Base-by-base conservation (phyloP, 192 early-diverging fungal species). In the Coemansia erecta region DNA sequence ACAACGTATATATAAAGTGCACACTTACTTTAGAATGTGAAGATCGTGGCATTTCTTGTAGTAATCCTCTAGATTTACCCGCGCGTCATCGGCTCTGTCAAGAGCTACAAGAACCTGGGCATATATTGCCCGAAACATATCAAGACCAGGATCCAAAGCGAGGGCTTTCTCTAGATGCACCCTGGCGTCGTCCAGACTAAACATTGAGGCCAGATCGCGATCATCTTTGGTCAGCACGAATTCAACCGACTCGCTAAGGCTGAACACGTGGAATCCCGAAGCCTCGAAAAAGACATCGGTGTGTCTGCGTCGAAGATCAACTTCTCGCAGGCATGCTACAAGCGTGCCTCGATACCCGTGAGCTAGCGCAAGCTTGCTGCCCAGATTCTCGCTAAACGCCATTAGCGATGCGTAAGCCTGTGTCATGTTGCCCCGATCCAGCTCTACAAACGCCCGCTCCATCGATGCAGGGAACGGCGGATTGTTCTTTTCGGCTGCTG, bases 331-430 rank as follows among this genome's bases (percentile, higher is more conserved):
- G 57, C 69, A 72, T 0, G 69, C 65, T 13, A 60, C 59, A n/a
- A 78, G 28, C 3, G 72, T 59, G 7, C 75, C 75, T 7, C 66
- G 44, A 11, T 64, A 72, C 8, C 69, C 75, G 8, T 72, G 66
- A 4, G 75, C 64, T 40, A 68, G 9, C 5, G 69, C 52, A 21
- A 68, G 47, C 11, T 60, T 65, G 18, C 46, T 55, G 18, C 75
- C 75, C 3, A 39, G 46, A 8, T 78, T 66, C 40, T 61, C 58
- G 1, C 46, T 24, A 47, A 78, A 64, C n/a, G 57, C 42, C 13
- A 68, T 33, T 9, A 57, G 7, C 1, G 55, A 39, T 0, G 47
- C 45, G 33, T 65, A 54, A 3, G 75, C 75, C 9, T 58, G 18
- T 9, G 52, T 33, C 15, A 61, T 24, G 10, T 31, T 23, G 8